phyloP scores from a whole-genome alignment of 2,329 filamentous ascomycete genomes.

The Fonsecaea monophora region DNA sequence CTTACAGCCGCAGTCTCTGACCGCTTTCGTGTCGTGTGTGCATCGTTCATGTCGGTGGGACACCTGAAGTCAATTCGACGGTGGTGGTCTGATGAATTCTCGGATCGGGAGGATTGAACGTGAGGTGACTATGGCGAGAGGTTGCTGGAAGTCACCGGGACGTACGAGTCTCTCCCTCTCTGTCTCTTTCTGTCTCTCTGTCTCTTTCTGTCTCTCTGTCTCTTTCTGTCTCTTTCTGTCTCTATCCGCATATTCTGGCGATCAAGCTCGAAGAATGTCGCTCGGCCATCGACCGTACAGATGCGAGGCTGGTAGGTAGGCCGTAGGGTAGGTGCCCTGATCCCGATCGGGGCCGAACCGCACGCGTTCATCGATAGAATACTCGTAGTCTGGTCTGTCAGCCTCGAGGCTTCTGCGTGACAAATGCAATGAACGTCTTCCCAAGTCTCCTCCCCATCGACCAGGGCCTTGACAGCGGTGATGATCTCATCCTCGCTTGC shows the following conservation, averaged over 20 bases:
- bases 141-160: not conserved
- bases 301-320: no score
- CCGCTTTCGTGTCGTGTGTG: not conserved
- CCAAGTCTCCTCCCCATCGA: conserved; percentile 70
- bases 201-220: no score
- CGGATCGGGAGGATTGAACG: not conserved
- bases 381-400: no score
- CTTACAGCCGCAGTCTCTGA: not conserved
- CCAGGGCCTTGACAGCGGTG: conserved; percentile 70
- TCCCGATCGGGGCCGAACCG: conserved; percentile 5
- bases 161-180: not conserved
- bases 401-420: no score
- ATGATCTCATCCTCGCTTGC: conserved; percentile 81
- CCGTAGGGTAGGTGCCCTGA: conserved; percentile 9
- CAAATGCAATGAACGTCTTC: conserved; percentile 64
- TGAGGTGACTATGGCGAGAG: conserved; percentile 4
- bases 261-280: conserved; percentile 21
- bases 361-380: no score
- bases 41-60: not conserved
- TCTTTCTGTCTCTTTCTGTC: no score
- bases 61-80: not conserved
- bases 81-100: not conserved
- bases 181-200: no score
- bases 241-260: not conserved
- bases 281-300: conserved; percentile 15